Percentiles rank a stretch among this genome's conserved stretches.
phyloP scores from a whole-genome alignment of 306 rosid genomes.

The Hippophae tibetana region DNA sequence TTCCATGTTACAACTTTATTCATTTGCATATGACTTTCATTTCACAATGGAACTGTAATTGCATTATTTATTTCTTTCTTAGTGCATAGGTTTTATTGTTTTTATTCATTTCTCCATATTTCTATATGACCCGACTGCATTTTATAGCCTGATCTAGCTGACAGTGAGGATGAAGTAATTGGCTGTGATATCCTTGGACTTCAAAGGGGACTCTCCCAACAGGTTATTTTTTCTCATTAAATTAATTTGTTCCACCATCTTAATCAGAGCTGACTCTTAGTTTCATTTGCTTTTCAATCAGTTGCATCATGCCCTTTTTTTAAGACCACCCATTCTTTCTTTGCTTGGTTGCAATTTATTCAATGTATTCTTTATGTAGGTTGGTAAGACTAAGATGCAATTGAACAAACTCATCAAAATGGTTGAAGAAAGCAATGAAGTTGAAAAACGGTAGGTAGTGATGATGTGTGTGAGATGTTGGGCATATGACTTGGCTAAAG shows the following conservation, averaged over 20 bases:
- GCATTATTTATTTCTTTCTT: neutral
- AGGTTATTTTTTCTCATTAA: constrained; percentile 34
- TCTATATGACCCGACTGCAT: constrained; percentile 6
- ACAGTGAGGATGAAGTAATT: constrained; percentile 59
- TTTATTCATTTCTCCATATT: neutral
- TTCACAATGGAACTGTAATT: neutral
- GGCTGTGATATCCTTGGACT: constrained; percentile 52
- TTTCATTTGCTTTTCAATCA: too few species aligned
- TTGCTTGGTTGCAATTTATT: constrained; percentile 2
- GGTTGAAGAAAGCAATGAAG: constrained; percentile 47
- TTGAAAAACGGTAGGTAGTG: constrained; percentile 45
- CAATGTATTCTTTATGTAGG: constrained; percentile 27
- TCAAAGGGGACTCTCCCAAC: constrained; percentile 45
- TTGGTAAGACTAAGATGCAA: constrained; percentile 42
- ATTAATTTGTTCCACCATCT: neutral
- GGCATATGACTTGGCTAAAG: constrained; percentile 8
- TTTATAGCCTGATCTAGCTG: constrained; percentile 70
- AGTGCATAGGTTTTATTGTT: constrained; percentile 7
- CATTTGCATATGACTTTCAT: neutral
- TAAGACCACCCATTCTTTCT: neutral
- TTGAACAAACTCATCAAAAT: constrained; percentile 38
- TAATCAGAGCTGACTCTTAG: too few species aligned
- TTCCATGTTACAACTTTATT: too few species aligned
- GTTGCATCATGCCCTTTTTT: too few species aligned
- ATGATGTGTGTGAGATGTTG: constrained; percentile 12